Base-by-base conservation (phyloP, 305 asterid species). In the Petunia hybrid region DNA sequence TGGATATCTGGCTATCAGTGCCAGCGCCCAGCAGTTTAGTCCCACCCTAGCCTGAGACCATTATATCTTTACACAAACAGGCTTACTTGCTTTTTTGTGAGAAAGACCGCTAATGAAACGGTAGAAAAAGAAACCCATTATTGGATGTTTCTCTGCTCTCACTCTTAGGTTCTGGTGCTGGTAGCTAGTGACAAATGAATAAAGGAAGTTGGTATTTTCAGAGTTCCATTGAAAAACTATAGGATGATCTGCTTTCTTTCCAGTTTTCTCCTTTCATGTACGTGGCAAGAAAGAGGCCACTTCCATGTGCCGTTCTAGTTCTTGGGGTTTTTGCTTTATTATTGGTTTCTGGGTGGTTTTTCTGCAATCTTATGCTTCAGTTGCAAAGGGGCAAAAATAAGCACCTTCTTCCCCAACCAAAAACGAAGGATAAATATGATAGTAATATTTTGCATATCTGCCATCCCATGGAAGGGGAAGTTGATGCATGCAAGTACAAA, bases 131-230 rank as follows among this genome's bases (percentile, higher is more conserved):
- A 74, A 74, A 74, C 14, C 78, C 51, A 51, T 53, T 63, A 74
- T 38, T 42, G 12, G 31, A 22, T 22, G 31, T 22, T 22, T 22
- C 31, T 22, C 31, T 22, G 31, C 31, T 22, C 31, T 22, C 42
- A 53, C 13, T 74, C 79, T 53, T 74, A 74, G 43, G n/a, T 74
- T 38, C 79, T 74, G 64, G 36, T 74, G 48, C 79, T 36, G 64
- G 62, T 36, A 13, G 64, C 48, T 12, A 51, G 36, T 73, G 46
- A 73, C 78, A 73, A 73, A 51, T 53, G 48, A 13, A 74, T 38
- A 38, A 53, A 38, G 48, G 12, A 74, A 53, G 53, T 53, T 74
- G 48, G 36, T 74, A 48, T 22, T 22, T 22, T 51, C 36, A 74
- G 64, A 74, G 64, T 74, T 74, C 36, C 55, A 14, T 74, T 56